Base-by-base conservation (phyloP, 2,329 filamentous ascomycete species). In the Pseudogymnoascus sp. region DNA sequence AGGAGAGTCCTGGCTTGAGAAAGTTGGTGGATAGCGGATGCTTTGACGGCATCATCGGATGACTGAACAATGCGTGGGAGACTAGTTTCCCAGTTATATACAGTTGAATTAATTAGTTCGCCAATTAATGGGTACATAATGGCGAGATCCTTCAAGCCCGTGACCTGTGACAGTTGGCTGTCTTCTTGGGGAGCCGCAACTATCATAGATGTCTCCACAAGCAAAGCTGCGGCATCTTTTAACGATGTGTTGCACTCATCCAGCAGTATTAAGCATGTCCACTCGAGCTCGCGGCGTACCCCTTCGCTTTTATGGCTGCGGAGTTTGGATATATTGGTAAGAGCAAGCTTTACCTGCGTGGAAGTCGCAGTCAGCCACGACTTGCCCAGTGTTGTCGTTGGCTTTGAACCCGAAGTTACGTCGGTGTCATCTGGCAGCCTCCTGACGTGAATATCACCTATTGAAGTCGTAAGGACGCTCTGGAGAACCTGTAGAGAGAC, bases 1-100 rank as follows among this genome's bases (percentile, higher is more conserved):
- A 94, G 76, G 6, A 93, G 72, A 30, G 82, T 79, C 59, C 90
- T 85, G 0, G 89, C 86, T 57, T 86, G 87, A 12, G 87, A 83
- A n/a, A 99, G 81, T 64, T 93, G 90, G 28, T 81, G 81, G 25
- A 97, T 81, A 1, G 87, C 85, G 61, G 82, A 81, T 64, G 85
- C 80, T 71, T 95, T 96, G 28, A 81, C 78, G n/a, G 79, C 79
- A 66, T 96, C 91, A 67, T 97, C 91, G 66, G 86, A 88, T 7
- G 86, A 84, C 71, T 93, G 90, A 85, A 97, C 92, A 12, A 90
- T 74, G 14, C 91, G 83, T 4, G 93, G 87, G 16, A 99, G 80
- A 39, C 90, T 87, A 2, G 84, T 83, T 22, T 92, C 81, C 91
- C 92, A 97, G 59, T 85, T 86, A 71, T 93, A 89, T 0, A 95